These are phyloP conservation scores for Gorgonomyces haynaldii DNA, from an alignment of 192 early-diverging fungal species.

Conservation along the genomic window DNA sequence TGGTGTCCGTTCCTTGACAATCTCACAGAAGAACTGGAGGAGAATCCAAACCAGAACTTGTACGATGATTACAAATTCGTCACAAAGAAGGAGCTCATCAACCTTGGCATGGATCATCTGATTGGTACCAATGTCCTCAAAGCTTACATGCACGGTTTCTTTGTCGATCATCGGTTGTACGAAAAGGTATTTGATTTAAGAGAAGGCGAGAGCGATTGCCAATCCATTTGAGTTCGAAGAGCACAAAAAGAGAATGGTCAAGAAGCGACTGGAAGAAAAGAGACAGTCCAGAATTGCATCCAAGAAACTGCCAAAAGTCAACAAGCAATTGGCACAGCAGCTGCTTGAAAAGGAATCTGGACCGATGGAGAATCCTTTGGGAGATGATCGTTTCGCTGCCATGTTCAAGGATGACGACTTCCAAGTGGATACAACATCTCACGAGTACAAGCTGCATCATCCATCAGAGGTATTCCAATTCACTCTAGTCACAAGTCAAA, in stretches of 20 bases:
- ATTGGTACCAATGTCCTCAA: conserved; percentile 86
- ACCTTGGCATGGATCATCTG: conserved; percentile 79
- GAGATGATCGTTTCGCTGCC: conserved; percentile 75
- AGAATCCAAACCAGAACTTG: conserved; percentile 68
- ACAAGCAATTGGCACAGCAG: conserved; percentile 70
- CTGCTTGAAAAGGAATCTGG: conserved; percentile 43
- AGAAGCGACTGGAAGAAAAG: conserved; percentile 75
- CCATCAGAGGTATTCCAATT: conserved; percentile 23
- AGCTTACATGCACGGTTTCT: conserved; percentile 99
- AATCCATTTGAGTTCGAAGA: conserved; percentile 95
- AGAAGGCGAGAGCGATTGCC: conserved; percentile 73
- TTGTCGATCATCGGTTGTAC: conserved; percentile 88
- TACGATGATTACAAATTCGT: conserved; percentile 99
- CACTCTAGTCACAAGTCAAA: not conserved
- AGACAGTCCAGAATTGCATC: conserved; percentile 78
- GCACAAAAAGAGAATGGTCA: conserved; percentile 64
- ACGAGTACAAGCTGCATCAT: conserved; percentile 71
- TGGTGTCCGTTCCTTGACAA: conserved; percentile 95
- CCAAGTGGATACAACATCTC: conserved; percentile 70
- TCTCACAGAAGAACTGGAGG: conserved; percentile 75
- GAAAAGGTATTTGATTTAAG: conserved; percentile 46
- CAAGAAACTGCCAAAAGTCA: conserved; percentile 85
- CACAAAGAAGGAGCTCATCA: conserved; percentile 71
- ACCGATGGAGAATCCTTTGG: conserved; percentile 47
- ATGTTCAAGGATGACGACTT: conserved; percentile 87